Evolutionary conservation across 2,329 filamentous ascomycete species (phyloP), one percentile per base, ranked within the genome.

Genomic region (Pseudogymnoascus sp.): DNA sequence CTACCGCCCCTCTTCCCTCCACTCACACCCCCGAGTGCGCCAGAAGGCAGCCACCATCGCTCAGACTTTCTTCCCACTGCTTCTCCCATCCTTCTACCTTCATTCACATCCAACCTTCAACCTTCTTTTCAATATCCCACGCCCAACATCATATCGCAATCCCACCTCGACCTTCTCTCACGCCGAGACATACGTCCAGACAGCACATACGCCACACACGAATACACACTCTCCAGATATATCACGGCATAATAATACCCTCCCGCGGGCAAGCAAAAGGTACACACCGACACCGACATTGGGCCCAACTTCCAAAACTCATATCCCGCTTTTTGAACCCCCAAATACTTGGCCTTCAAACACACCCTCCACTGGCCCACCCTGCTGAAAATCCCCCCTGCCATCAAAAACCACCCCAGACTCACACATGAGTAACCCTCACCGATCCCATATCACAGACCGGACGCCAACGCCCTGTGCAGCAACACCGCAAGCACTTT

Each of bases 351-450:
- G 25, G 47, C 25, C 47, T 53, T 30, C 4, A 53, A 33, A 18
- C 47, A 53, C 18, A 12, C 47, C 28, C 25, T 30, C 28, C 28
- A 53, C 47, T 18, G 47, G 47, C 47, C 47, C 28, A 53, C 47
- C 15, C 25, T 53, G n/a, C 47, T 53, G 28, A 53, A 50, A 50
- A 28, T 7, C 12, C 11, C 12, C n/a, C 22, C 47, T 28, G 28
- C 47, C 47, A 33, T n/a, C 47, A 53, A 53, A 33, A 30, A 33
- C 39, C 39, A 4, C 41, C 47, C 25, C 47, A 53, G 47, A 53
- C 47, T 53, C 47, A 53, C 47, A 53, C 47, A 53, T 53, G 47
- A 53, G 47, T 53, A 53, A 53, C n/a, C 47, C 47, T 53, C 47
- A 53, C 47, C 47, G 47, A 53, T 53, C 47, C 47, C 47, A 53